A percentile compares a stretch with the other conserved stretches of the same genome.
phyloP scores from a whole-genome alignment of 2,329 filamentous ascomycete genomes.

The Fusarium humuli region DNA sequence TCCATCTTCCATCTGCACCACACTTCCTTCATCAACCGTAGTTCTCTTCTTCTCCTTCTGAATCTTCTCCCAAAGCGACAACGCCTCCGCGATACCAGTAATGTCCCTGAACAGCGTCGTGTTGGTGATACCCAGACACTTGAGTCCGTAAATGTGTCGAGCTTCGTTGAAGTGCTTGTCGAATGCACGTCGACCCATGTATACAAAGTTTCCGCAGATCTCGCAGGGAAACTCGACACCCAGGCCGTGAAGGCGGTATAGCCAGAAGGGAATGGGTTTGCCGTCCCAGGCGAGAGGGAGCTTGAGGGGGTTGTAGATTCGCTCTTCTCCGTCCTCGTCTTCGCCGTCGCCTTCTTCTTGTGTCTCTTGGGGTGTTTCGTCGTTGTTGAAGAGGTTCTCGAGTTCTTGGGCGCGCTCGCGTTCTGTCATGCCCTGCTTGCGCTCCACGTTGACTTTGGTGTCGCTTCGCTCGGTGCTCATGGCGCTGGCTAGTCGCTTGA shows the following conservation, averaged over 20 bases:
- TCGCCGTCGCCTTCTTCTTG: constrained; percentile 73
- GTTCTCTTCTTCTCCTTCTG: constrained; percentile 85
- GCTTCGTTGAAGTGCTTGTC: constrained; percentile 99
- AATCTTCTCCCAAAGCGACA: constrained; percentile 92
- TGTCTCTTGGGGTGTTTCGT: constrained; percentile 49
- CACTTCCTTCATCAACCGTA: constrained; percentile 79
- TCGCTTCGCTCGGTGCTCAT: constrained; percentile 91
- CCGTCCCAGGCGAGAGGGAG: constrained; percentile 97
- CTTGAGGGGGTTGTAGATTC: constrained; percentile 96
- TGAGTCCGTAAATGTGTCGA: constrained; percentile 90
- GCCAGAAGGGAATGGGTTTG: constrained; percentile 98
- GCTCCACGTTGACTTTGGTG: constrained; percentile 93
- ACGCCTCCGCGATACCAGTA: constrained; percentile 88
- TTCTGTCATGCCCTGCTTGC: constrained; percentile 97
- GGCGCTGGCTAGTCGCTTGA: constrained; percentile 81
- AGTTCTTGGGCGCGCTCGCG: constrained; percentile 94
- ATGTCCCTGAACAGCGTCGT: constrained; percentile 94
- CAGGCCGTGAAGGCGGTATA: constrained; percentile 95
- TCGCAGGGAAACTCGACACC: constrained; percentile 96
- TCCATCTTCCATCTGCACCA: constrained; percentile 98
- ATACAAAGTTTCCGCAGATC: constrained; percentile 98
- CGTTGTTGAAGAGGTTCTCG: constrained; percentile 77
- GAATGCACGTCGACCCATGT: constrained; percentile 95
- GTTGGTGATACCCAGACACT: constrained; percentile 93
- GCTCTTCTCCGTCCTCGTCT: constrained; percentile 83